Base-by-base conservation (phyloP, 2,329 filamentous ascomycete species). In the Fusarium newnesense region DNA sequence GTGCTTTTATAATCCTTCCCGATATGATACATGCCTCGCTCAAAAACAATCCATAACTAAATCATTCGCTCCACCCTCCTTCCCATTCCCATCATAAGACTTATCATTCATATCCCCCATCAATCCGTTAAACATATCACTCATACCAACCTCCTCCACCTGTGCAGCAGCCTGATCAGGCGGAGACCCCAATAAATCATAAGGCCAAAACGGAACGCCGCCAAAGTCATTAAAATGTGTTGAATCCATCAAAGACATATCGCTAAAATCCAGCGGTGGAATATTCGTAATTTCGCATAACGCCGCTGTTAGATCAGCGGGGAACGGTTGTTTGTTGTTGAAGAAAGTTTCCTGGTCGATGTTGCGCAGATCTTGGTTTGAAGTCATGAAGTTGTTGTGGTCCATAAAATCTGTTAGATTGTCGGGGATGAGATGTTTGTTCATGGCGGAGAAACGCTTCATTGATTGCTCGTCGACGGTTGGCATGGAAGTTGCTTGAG, bases 211-310 rank as follows among this genome's bases (percentile, higher is more conserved):
- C 0, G 67, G 43, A 7, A 61, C 50, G 8, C 62, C 30, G 1
- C 44, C 46, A 10, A 18, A 7, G 5, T 53, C 67, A 3, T 53
- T 62, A 7, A 70, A 56, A 7, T 57, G 50, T 2, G 61, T 53
- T 5, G 67, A 57, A 18, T 67, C 61, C 16, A 67, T 39, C 2
- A 70, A 49, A 1, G 68, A 40, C 50, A 70, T 67, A 11, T 67
- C 50, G 8, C 50, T 43, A 15, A 70, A 67, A 2, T 67, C 54
- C 4, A 70, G 2, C 0, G 68, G 61, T 8, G 67, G 67, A 9
- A 70, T 62, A 30, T 70, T 70, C 5, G 68, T 70, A 4, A 70
- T 67, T 2, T 70, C 67, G 9, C 67, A 57, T 3, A 70, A 18
- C 0, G 67, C 62, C 9, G 68, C 67, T 11, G 49, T 61, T 0